These are phyloP conservation scores for Mitragyna speciosa DNA, from an alignment of 257 asterid species.

Conservation along the genomic window DNA sequence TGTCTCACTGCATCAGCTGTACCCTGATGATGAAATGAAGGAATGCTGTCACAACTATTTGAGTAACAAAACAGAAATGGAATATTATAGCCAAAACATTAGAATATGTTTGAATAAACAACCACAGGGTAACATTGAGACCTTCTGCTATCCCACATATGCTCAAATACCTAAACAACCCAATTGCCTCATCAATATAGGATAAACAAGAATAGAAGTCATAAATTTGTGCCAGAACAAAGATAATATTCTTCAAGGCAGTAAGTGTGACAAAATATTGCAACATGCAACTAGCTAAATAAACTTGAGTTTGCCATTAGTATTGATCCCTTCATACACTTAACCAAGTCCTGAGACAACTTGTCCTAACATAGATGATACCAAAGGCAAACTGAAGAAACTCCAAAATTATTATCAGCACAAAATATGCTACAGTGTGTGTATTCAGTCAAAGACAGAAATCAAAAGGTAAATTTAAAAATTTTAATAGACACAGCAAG, in stretches of 20 bases:
- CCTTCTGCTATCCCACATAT: neutral
- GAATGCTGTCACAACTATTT: conserved; percentile 2
- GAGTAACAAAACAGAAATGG: conserved; percentile 8
- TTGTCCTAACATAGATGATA: neutral
- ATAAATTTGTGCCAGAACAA: neutral
- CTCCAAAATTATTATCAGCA: neutral
- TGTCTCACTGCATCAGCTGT: conserved; percentile 99
- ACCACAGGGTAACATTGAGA: neutral
- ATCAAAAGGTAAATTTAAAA: neutral
- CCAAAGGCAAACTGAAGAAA: neutral
- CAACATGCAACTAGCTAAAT: neutral
- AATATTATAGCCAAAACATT: conserved; percentile 3
- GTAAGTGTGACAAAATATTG: neutral
- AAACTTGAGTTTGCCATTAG: neutral
- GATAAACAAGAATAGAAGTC: neutral
- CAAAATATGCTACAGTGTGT: neutral
- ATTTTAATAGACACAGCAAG: neutral
- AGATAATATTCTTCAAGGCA: neutral
- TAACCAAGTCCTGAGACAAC: neutral
- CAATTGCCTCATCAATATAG: neutral
- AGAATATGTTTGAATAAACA: neutral
- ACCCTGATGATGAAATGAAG: conserved; percentile 49
- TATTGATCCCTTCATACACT: neutral
- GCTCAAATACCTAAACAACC: neutral
- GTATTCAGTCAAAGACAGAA: neutral